Conservation (phyloP, 208 protist genomes). For the Crithidia expoeki region DNA sequence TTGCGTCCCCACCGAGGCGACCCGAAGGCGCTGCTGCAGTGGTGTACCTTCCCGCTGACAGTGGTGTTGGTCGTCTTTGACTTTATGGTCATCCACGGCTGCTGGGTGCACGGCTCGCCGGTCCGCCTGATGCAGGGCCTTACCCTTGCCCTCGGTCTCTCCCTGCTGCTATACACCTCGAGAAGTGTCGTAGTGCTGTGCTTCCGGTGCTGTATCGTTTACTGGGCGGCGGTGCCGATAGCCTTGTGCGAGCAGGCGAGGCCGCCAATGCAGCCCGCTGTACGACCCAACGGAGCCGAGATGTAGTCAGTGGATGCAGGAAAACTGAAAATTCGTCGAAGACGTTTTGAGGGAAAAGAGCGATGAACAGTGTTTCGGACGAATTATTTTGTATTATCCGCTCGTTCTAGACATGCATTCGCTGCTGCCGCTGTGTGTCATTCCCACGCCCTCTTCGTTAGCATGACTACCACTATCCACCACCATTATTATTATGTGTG, state of each 20-base stretch:
- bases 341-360: too few species aligned
- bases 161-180: constrained; percentile 9
- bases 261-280: not conserved
- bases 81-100: constrained; percentile 8
- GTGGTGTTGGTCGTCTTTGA: constrained; percentile 12
- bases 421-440: too few species aligned
- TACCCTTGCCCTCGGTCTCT: constrained; percentile 11
- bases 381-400: too few species aligned
- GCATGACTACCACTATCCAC: too few species aligned
- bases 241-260: not conserved
- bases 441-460: too few species aligned
- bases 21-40: constrained; percentile 15
- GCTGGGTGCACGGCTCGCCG: constrained; percentile 9
- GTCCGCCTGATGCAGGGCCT: constrained; percentile 14
- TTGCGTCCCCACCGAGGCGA: constrained; percentile 1
- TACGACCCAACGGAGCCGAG: not conserved
- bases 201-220: constrained; percentile 1
- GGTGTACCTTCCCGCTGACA: constrained; percentile 12
- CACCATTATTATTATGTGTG: too few species aligned
- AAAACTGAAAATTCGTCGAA: too few species aligned
- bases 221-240: constrained; percentile 2
- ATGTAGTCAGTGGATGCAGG: not conserved
- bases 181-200: constrained; percentile 15
- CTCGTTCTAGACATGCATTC: too few species aligned
- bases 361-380: too few species aligned